These are phyloP conservation scores for Dactylellina leptospora DNA, from an alignment of 2,329 filamentous ascomycete genomes.

Conservation along the genomic window DNA sequence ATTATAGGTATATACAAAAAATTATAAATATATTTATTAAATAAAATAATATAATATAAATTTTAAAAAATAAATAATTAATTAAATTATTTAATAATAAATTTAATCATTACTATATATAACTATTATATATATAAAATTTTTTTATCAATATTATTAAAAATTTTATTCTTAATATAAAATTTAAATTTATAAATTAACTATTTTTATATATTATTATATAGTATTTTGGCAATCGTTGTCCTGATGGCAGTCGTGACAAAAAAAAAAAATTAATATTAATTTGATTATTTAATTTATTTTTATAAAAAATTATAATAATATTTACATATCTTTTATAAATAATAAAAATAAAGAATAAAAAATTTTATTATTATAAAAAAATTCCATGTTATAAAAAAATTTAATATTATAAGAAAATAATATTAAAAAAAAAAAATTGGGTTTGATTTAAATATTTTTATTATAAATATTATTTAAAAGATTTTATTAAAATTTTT, in stretches of 20 bases:
- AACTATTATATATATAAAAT: not conserved
- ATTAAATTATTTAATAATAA: not conserved
- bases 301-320: not conserved
- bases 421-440: not conserved
- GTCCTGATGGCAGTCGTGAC: not conserved
- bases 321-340: not conserved
- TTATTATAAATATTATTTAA: not conserved
- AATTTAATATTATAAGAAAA: constrained; percentile 2
- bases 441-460: not conserved
- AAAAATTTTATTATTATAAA: not conserved
- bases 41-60: not conserved
- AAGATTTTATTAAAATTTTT: not conserved
- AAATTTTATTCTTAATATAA: not conserved
- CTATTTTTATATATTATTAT: not conserved
- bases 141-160: not conserved
- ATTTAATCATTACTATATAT: not conserved
- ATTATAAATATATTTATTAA: not conserved
- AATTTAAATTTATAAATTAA: not conserved
- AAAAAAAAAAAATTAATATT: not conserved
- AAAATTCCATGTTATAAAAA: constrained; percentile 1
- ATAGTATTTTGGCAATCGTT: not conserved
- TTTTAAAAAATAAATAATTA: not conserved
- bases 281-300: not conserved
- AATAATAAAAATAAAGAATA: not conserved
- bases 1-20: not conserved